phyloP scores from a whole-genome alignment of 2,329 filamentous ascomycete species.

The Phyllosticta citriasiana region DNA sequence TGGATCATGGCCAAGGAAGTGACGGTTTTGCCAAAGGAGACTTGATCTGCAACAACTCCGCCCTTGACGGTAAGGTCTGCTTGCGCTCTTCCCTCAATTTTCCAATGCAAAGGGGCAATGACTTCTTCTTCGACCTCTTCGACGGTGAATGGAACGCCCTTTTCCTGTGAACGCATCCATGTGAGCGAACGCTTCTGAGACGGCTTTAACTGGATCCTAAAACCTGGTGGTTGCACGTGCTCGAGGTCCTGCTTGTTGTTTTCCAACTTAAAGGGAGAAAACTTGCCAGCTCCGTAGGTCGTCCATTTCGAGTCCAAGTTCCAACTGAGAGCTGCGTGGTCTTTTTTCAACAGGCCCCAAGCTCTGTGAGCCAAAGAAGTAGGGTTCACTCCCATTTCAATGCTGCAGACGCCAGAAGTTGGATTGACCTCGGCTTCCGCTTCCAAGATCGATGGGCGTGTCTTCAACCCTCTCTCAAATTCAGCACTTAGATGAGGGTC shows the following conservation, averaged over 20 bases:
- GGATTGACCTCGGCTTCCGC: conserved; percentile 8
- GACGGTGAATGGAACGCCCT: conserved; percentile 32
- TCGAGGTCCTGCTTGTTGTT: conserved; percentile 32
- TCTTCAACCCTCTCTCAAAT: conserved; percentile 44
- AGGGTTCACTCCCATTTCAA: conserved; percentile 35
- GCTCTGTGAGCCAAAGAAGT: conserved; percentile 36
- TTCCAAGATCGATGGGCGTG: conserved; percentile 26
- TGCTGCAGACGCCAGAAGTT: conserved; percentile 17
- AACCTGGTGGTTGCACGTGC: conserved; percentile 7
- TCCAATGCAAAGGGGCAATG: conserved; percentile 38
- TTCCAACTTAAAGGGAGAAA: conserved; percentile 32
- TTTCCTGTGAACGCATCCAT: conserved; percentile 53
- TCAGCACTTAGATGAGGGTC: conserved; percentile 37
- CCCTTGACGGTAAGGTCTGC: conserved; percentile 38
- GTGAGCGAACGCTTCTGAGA: conserved; percentile 46
- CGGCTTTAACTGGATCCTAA: conserved; percentile 15
- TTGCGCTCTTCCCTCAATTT: conserved; percentile 45
- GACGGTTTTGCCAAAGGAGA: conserved; percentile 59
- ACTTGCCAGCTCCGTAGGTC: conserved; percentile 14
- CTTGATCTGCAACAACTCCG: conserved; percentile 53
- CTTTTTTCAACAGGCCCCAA: conserved; percentile 14
- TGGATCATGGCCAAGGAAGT: conserved; percentile 48
- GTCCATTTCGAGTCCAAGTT: conserved; percentile 29
- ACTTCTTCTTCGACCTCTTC: conserved; percentile 49
- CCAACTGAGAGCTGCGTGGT: conserved; percentile 27